Base-by-base conservation (phyloP, 305 asterid species). In the Rubia tinctorum region DNA sequence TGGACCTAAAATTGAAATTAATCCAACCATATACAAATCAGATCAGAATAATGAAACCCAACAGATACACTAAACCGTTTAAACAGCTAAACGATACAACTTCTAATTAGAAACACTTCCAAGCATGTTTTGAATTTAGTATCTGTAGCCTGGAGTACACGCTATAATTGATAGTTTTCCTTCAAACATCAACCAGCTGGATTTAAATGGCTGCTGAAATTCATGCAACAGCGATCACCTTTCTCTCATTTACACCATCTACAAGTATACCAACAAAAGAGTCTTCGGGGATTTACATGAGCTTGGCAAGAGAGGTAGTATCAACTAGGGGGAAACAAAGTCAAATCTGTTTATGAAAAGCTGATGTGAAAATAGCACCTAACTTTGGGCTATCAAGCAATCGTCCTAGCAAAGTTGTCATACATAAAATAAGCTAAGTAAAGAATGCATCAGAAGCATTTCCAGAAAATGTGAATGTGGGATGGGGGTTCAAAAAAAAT, bases 1-100 rank as follows among this genome's bases (percentile, higher is more conserved):
- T 84, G 84, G 81, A 93, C 96, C 98, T 93, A 88, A 73, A 71
- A 34, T 47, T 23, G 6, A 44, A 40, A 63, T 66, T 23, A 40
- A 73, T 51, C 39, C 66, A 80, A 69, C 45, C 17, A 44, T n/a
- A 5, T 60, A 22, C n/a, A 61, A 43, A 70, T 43, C 44, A 51
- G 62, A 63, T 47, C 22, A 60, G 59, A 8, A n/a, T 56, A 49
- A 65, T 37, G 63, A 45, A 39, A 65, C 68, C 22, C 66, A 11
- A 75, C 58, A 37, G 45, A 39, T 47, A 3, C 37, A 14, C 47
- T 27, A n/a, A 20, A 44, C 27, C 34, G 22, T 44, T 45, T 13
- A 11, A 25, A 49, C 49, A 47, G 64, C 1, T 10, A 30, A 65
- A 53, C 14, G 65, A 37, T 49, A 73, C 13, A 5, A 34, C 7